Percentiles rank a stretch among this genome's conserved stretches.
phyloP scores from a whole-genome alignment of 352 stramenopile species.

The Phytopythium kandeliae region DNA sequence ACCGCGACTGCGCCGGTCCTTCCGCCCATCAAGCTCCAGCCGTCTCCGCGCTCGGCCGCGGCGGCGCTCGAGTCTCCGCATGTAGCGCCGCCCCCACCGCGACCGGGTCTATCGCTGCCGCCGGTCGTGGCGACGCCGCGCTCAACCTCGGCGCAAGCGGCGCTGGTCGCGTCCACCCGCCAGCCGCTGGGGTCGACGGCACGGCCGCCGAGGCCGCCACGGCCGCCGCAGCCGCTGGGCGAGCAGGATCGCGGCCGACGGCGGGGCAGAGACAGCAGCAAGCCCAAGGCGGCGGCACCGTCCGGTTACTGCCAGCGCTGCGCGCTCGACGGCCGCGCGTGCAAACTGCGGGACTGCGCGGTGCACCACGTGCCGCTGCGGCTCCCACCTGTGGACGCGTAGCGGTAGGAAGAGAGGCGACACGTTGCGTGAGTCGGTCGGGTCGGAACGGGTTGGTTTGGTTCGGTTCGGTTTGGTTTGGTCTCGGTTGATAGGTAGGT shows the following conservation, averaged over 20 bases:
- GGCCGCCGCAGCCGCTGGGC: neutral
- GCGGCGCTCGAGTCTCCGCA: neutral
- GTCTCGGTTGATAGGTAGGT: too few relatives aligned
- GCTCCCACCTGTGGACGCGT: neutral
- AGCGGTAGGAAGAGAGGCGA: too few relatives aligned
- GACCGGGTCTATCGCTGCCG: neutral
- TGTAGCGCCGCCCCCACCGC: neutral
- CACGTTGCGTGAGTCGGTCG: neutral
- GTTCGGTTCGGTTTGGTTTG: too few relatives aligned
- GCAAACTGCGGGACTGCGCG: constrained; percentile 59
- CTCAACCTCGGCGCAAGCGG: neutral
- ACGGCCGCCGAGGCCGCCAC: neutral
- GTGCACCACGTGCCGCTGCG: constrained; percentile 31
- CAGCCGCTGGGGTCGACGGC: neutral
- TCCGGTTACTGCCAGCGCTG: constrained; percentile 59
- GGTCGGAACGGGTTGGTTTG: too few relatives aligned
- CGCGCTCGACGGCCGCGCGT: constrained; percentile 45
- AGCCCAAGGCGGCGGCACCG: constrained; percentile 13
- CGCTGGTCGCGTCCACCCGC: constrained; percentile 1
- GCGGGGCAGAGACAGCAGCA: neutral
- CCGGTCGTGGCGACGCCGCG: neutral
- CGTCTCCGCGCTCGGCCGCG: neutral
- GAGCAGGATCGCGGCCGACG: neutral
- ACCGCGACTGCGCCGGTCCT: too few relatives aligned
- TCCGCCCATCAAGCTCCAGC: too few relatives aligned